Percentiles rank a stretch among this genome's conserved stretches.
Evolutionary conservation across 2,329 filamentous ascomycete genomes (phyloP).

Genomic region (Diaporthe batatas): DNA sequence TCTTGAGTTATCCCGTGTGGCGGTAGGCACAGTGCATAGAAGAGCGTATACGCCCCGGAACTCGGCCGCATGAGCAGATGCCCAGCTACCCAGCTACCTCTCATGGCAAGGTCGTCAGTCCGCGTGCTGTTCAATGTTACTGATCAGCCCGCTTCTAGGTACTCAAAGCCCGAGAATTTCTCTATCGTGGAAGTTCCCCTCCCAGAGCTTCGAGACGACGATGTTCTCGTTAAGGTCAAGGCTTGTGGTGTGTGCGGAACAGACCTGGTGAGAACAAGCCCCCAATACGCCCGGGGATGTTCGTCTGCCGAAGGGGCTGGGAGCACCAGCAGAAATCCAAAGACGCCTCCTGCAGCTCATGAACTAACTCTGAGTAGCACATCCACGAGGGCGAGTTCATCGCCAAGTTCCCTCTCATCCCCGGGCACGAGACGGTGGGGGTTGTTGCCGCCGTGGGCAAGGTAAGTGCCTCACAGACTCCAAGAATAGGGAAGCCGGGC

Average conservation of each 20-base stretch:
- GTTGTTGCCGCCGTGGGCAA: conserved; percentile 70
- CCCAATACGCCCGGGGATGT: not conserved
- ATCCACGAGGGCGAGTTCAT: conserved; percentile 79
- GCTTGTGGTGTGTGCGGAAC: conserved; percentile 73
- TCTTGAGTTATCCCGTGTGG: not conserved
- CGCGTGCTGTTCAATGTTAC: not conserved
- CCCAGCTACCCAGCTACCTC: not conserved
- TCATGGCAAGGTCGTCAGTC: not conserved
- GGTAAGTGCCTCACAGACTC: not conserved
- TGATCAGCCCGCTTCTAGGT: conserved; percentile 36
- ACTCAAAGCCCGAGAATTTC: conserved; percentile 61
- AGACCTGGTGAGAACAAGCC: conserved; percentile 53
- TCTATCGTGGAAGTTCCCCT: conserved; percentile 73
- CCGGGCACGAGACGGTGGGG: conserved; percentile 77
- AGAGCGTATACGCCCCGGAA: not conserved
- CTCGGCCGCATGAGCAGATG: not conserved
- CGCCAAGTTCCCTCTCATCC: conserved; percentile 74
- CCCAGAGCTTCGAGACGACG: conserved; percentile 70
- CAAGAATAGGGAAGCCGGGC: not conserved
- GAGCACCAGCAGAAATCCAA: not conserved
- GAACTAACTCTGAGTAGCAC: conserved; percentile 53
- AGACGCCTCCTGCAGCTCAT: conserved; percentile 30
- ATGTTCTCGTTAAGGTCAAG: conserved; percentile 76
- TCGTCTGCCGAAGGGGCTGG: too few relatives aligned
- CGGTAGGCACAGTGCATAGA: too few relatives aligned